A percentile compares a stretch with the other conserved stretches of the same genome.
These are phyloP conservation scores for Cercospora beticola DNA, from an alignment of 2,329 filamentous ascomycete species.

Conservation along the genomic window DNA sequence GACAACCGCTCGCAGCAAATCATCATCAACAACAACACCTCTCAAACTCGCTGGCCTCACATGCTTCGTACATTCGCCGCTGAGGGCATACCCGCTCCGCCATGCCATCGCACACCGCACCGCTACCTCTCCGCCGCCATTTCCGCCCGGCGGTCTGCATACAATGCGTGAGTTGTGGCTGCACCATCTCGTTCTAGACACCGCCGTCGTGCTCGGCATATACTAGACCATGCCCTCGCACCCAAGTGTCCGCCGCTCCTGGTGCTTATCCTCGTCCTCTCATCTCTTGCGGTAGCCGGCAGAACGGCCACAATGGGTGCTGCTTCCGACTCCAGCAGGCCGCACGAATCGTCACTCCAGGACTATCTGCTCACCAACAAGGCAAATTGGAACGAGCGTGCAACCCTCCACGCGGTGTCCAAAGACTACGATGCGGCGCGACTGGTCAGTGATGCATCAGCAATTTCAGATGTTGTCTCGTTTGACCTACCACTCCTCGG, in stretches of 20 bases:
- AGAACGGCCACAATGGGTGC: background rate
- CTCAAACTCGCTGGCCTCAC: background rate
- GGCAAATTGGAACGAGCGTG: slow-evolving; percentile 29
- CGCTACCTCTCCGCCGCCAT: background rate
- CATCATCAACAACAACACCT: background rate
- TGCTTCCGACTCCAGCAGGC: background rate
- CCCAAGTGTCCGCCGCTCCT: background rate
- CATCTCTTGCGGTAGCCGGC: background rate
- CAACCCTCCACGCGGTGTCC: slow-evolving; percentile 24
- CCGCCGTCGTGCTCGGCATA: background rate
- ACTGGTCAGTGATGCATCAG: slow-evolving; percentile 11
- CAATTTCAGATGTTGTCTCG: slow-evolving; percentile 22
- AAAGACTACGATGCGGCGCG: slow-evolving; percentile 16
- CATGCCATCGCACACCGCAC: background rate
- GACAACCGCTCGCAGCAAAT: background rate
- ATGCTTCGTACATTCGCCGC: background rate
- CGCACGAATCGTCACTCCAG: background rate
- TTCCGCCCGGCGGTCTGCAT: background rate
- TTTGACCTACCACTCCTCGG: slow-evolving; percentile 26
- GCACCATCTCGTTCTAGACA: background rate
- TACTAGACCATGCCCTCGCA: slow-evolving; percentile 4
- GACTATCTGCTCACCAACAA: slow-evolving; percentile 20
- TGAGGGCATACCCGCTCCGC: background rate
- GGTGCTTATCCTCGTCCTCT: background rate
- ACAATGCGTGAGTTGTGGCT: background rate